These are phyloP conservation scores for Astrocystis sublimbata DNA, from an alignment of 495 filamentous ascomycete species.

Conservation along the genomic window DNA sequence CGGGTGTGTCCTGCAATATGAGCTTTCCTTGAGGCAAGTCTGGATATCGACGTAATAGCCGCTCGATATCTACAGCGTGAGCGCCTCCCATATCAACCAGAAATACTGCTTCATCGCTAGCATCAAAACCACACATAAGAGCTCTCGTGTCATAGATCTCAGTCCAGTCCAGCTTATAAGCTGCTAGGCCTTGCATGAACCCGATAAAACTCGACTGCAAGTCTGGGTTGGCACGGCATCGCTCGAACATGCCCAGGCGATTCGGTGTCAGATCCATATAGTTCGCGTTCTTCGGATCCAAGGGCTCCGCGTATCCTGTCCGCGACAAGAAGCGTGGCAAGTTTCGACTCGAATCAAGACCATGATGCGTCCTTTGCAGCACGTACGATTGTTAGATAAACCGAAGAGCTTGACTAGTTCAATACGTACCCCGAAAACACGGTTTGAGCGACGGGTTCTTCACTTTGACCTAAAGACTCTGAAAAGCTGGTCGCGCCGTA, in stretches of 20 bases:
- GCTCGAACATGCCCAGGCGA: conserved; percentile 13
- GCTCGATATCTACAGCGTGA: conserved; percentile 35
- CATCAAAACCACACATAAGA: conserved; percentile 10
- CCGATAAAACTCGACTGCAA: conserved; percentile 15
- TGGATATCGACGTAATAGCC: conserved; percentile 31
- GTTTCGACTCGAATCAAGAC: conserved; percentile 11
- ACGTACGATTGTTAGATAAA: background rate
- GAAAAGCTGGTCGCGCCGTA: conserved; percentile 14
- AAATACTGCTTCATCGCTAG: conserved; percentile 13
- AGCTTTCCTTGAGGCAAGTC: conserved; percentile 25
- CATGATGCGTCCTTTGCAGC: conserved; percentile 4
- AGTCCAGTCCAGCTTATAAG: conserved; percentile 17
- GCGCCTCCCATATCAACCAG: conserved; percentile 44
- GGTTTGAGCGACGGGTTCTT: conserved; percentile 6
- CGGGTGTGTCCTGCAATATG: conserved; percentile 39
- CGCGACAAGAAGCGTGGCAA: conserved; percentile 14
- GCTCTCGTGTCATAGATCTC: conserved; percentile 16
- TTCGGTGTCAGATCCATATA: conserved; percentile 14
- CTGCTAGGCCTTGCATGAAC: conserved; percentile 10
- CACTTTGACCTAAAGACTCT: conserved; percentile 1
- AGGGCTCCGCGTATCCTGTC: conserved; percentile 13
- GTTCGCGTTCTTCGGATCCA: conserved; percentile 9
- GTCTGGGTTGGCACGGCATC: conserved; percentile 3
- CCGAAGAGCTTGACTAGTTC: background rate
- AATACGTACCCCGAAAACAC: conserved; percentile 2